Percentiles rank a stretch among this genome's conserved stretches.
phyloP scores from a whole-genome alignment of 306 rosid species.

The Pachyrhizus erosus region DNA sequence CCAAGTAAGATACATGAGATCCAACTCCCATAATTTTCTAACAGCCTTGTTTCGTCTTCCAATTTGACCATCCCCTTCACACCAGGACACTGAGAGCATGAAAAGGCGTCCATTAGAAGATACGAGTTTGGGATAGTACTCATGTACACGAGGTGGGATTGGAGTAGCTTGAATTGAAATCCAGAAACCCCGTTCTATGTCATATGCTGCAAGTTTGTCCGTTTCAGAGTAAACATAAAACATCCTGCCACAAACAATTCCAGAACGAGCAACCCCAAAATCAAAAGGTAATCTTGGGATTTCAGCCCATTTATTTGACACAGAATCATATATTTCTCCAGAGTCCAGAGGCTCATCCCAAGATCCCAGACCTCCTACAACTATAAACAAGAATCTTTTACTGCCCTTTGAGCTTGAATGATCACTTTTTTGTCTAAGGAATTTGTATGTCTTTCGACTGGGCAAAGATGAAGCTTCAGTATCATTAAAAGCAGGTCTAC shows the following conservation, averaged over 20 bases:
- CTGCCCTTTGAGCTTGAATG: conserved; percentile 62
- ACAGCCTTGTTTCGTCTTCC: conserved; percentile 96
- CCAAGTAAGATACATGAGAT: conserved; percentile 86
- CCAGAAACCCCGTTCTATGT: conserved; percentile 88
- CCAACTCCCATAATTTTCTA: conserved; percentile 93
- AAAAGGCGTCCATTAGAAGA: conserved; percentile 75
- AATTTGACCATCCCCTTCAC: conserved; percentile 97
- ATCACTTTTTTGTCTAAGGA: conserved; percentile 74
- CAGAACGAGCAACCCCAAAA: conserved; percentile 83
- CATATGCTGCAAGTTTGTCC: conserved; percentile 88
- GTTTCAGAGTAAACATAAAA: conserved; percentile 93
- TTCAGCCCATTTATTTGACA: conserved; percentile 90
- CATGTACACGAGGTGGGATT: conserved; percentile 77
- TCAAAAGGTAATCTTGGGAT: conserved; percentile 80
- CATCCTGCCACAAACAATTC: conserved; percentile 83
- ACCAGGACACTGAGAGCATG: conserved; percentile 95
- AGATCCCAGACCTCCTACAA: conserved; percentile 92
- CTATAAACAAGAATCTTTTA: conserved; percentile 80
- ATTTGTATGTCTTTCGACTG: conserved; percentile 72
- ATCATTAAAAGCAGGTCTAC: conserved; percentile 65
- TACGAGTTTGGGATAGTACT: conserved; percentile 89
- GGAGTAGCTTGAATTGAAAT: conserved; percentile 77
- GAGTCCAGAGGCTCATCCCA: conserved; percentile 98
- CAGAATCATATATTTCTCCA: conserved; percentile 90
- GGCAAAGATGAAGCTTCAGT: conserved; percentile 62